Evolutionary conservation across 2,329 filamentous ascomycete genomes (phyloP), one percentile per base, ranked within the genome.

Genomic region (Tolypocladium paradoxum): DNA sequence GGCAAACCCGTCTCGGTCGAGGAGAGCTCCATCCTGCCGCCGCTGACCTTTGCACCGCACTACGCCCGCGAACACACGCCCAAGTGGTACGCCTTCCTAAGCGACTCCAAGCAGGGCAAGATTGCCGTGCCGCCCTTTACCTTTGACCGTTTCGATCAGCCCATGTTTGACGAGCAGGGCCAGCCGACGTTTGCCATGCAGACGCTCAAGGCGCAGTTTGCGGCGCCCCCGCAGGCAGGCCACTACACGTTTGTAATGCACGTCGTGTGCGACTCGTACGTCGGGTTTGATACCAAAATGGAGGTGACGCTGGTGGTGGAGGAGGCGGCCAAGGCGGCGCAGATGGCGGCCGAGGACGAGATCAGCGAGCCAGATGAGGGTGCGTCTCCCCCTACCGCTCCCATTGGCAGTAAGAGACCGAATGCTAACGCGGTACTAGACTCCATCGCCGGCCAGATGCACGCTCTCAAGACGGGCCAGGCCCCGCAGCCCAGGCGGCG

Each of bases 341-440:
- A 86, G 60, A 84, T 95, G 65, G 81, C 82, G 51, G 87, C 84
- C 48, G 90, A 96, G 60, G 93, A 96, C 63, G 93, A 99, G 55
- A 99, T 99, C 60, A 95, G 89, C 66, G 93, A 99, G 69, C 93
- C 95, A 36, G 93, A 97, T 58, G 93, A 99, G 77, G 93, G 93
- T 96, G 78, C 76, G 85, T 53, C 57, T 22, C 36, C 50, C 47
- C 49, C 45, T 33, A 36, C 29, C 47, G 54, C 48, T 43, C 27
- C 7, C 27, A 9, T 18, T 34, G 5, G 8, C 46, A 34, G 8
- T 20, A n/a, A 43, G 38, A 46, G 51, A 11, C 11, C 6, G 16
- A 12, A 9, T 53, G 48, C 65, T 68, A 60, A 70, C 56, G 22
- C 7, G 6, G 6, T 4, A 9, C 4, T 22, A 95, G 90, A 95